phyloP scores from a whole-genome alignment of 192 early-diverging fungal genomes.

The Neocallimastix lanati region DNA sequence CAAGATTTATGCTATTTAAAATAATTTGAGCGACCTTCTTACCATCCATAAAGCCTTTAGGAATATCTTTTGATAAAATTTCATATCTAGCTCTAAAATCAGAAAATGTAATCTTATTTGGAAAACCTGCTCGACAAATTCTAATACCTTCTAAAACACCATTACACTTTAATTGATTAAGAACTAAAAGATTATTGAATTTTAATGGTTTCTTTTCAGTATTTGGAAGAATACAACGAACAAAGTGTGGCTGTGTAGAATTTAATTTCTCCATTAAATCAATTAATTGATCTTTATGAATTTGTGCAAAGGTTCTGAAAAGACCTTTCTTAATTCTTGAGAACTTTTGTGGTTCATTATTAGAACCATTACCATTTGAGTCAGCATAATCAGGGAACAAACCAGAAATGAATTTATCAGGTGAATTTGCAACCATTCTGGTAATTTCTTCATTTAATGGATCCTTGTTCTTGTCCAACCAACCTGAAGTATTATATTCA shows the following conservation, averaged over 20 bases:
- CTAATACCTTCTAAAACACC: constrained; percentile 97
- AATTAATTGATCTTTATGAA: constrained; percentile 84
- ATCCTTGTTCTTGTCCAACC: constrained; percentile 98
- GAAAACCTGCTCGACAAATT: constrained; percentile 88
- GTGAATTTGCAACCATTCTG: constrained; percentile 59
- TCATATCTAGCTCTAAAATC: constrained; percentile 92
- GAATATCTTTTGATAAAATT: constrained; percentile 63
- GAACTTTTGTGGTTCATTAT: constrained; percentile 5
- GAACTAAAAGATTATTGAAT: constrained; percentile 62
- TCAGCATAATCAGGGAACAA: constrained; percentile 64
- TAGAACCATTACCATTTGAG: not conserved
- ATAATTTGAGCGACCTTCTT: constrained; percentile 62
- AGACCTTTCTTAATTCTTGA: constrained; percentile 51
- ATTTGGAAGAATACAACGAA: constrained; percentile 95
- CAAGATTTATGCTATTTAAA: constrained; percentile 55
- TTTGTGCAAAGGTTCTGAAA: constrained; percentile 84
- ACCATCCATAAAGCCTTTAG: constrained; percentile 76
- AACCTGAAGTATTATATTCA: constrained; percentile 75
- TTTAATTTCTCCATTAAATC: constrained; percentile 79
- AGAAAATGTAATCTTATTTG: constrained; percentile 75
- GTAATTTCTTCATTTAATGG: constrained; percentile 91
- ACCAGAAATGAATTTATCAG: constrained; percentile 53
- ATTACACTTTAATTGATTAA: constrained; percentile 88
- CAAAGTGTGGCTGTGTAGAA: constrained; percentile 89
- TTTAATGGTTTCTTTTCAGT: constrained; percentile 70